Percentiles rank a stretch among this genome's conserved stretches.
Conservation (phyloP, 2,329 filamentous ascomycete genomes). For the Ascochyta fabae region DNA sequence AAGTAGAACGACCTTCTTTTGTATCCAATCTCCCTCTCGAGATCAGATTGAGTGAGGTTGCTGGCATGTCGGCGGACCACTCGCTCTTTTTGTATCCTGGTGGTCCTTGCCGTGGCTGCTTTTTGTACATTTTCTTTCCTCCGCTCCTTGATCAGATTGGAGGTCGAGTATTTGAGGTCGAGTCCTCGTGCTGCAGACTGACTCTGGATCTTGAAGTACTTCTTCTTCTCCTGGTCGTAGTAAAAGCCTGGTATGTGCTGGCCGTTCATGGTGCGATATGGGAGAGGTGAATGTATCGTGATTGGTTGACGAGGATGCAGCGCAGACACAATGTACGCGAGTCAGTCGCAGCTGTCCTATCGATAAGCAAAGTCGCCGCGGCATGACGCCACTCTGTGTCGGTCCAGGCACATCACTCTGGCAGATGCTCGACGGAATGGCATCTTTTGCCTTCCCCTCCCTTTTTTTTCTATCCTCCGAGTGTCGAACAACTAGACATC, state of each 20-base stretch:
- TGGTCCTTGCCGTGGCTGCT: slow-evolving; percentile 8
- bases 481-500: not conserved
- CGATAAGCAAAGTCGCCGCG: slow-evolving; percentile 23
- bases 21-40: slow-evolving; percentile 39
- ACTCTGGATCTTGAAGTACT: slow-evolving; percentile 57
- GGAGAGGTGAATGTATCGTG: slow-evolving; percentile 5
- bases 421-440: slow-evolving; percentile 15
- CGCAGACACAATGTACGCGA: slow-evolving; percentile 18
- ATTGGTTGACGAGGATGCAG: slow-evolving; percentile 6
- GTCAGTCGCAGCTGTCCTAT: slow-evolving; percentile 25
- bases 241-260: slow-evolving; percentile 57
- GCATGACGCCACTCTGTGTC: slow-evolving; percentile 29
- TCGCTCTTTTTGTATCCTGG: slow-evolving; percentile 32
- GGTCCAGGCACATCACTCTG: slow-evolving; percentile 29
- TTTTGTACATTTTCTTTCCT: slow-evolving; percentile 30
- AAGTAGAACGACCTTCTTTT: slow-evolving; percentile 26
- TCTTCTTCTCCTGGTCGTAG: slow-evolving; percentile 56
- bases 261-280: slow-evolving; percentile 43
- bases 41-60: slow-evolving; percentile 25
- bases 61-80: slow-evolving; percentile 28
- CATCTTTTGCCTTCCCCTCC: slow-evolving; percentile 20
- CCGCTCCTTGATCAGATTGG: slow-evolving; percentile 50
- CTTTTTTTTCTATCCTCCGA: slow-evolving; percentile 3
- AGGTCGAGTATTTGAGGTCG: slow-evolving; percentile 48
- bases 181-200: slow-evolving; percentile 43